Conservation (phyloP, 2,329 filamentous ascomycete species). For the Clathrospora elynae region DNA sequence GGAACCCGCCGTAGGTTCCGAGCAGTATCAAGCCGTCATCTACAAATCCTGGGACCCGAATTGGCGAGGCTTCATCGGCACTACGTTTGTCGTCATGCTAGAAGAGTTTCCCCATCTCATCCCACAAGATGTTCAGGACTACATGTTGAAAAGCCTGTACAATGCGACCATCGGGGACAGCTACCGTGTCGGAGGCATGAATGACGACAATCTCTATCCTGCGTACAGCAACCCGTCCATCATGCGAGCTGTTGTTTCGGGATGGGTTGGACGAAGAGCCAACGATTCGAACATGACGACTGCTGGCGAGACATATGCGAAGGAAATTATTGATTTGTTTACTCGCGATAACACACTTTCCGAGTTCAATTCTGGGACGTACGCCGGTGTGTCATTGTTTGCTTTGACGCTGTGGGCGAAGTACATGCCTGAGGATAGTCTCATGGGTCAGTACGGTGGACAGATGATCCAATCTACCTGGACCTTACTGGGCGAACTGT, state of each 20-base stretch:
- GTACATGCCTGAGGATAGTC: slow-evolving; percentile 60
- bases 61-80: slow-evolving; percentile 67
- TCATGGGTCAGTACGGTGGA: slow-evolving; percentile 59
- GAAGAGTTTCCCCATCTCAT: slow-evolving; percentile 63
- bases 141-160: slow-evolving; percentile 60
- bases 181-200: slow-evolving; percentile 65
- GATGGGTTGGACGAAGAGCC: slow-evolving; percentile 62
- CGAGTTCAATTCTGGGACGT: slow-evolving; percentile 68
- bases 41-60: slow-evolving; percentile 68
- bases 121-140: slow-evolving; percentile 43
- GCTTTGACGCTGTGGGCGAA: slow-evolving; percentile 65
- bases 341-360: slow-evolving; percentile 61
- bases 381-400: slow-evolving; percentile 65
- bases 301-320: slow-evolving; percentile 62
- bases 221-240: slow-evolving; percentile 65
- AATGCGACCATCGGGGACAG: slow-evolving; percentile 64
- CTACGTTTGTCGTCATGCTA: slow-evolving; percentile 62
- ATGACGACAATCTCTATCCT: slow-evolving; percentile 66
- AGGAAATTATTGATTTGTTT: slow-evolving; percentile 63
- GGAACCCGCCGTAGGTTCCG: slow-evolving; percentile 61
- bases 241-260: slow-evolving; percentile 66
- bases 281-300: slow-evolving; percentile 64
- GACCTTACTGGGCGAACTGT: slow-evolving; percentile 59
- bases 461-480: slow-evolving; percentile 61
- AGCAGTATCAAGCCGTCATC: slow-evolving; percentile 56